phyloP scores from a whole-genome alignment of 768 basidiomycete species.

The Tricholoma matsutake region DNA sequence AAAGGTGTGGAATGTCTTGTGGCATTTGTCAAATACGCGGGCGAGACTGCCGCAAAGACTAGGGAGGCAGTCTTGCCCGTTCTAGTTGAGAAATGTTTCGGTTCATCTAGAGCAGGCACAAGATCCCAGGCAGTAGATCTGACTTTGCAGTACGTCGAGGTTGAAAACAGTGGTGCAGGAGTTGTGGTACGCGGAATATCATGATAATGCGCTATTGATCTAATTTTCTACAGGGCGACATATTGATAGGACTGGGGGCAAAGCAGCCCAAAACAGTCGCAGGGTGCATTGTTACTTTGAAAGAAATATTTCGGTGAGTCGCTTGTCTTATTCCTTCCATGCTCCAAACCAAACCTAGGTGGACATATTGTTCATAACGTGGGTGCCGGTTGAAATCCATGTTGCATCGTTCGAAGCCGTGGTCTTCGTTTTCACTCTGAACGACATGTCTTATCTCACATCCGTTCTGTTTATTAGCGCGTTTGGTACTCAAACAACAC shows the following conservation, averaged over 20 bases:
- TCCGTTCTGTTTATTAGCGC: conserved; percentile 39
- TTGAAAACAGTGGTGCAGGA: conserved; percentile 84
- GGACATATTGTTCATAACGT: background rate
- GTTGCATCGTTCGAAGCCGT: background rate
- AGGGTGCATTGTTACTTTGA: conserved; percentile 70
- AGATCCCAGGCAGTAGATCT: conserved; percentile 86
- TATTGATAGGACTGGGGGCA: conserved; percentile 80
- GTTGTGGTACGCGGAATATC: conserved; percentile 71
- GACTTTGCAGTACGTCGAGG: conserved; percentile 85
- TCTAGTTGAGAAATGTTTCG: conserved; percentile 93
- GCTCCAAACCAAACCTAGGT: background rate
- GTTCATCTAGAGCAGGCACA: conserved; percentile 87
- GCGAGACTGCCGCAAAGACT: conserved; percentile 81
- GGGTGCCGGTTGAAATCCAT: background rate
- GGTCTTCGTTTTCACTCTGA: background rate
- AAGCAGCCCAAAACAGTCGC: conserved; percentile 96
- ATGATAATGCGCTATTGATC: conserved; percentile 21
- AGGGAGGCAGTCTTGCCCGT: conserved; percentile 82
- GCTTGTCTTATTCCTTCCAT: background rate
- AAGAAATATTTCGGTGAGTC: conserved; percentile 80
- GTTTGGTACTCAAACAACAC: conserved; percentile 76
- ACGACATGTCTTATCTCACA: background rate
- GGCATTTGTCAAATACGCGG: conserved; percentile 85
- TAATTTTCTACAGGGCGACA: conserved; percentile 52
- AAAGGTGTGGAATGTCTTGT: conserved; percentile 91